Evolutionary conservation across 169 alveolate species (phyloP).

Genomic region (Eimeria necatrix): DNA sequence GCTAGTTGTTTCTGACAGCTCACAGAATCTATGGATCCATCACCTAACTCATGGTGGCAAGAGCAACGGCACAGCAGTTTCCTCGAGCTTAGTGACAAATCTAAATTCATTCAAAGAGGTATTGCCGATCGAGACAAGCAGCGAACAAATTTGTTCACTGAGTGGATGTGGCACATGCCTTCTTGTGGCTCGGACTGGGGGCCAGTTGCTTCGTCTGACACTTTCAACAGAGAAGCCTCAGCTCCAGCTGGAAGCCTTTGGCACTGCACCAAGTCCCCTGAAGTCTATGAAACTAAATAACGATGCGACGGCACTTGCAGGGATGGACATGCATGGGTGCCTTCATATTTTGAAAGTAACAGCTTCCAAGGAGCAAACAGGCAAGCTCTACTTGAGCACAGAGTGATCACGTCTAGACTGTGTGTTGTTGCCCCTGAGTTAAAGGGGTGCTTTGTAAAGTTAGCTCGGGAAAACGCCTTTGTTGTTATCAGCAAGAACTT

Average conservation of each 20-base stretch:
- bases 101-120: not conserved
- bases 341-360: slow-evolving; percentile 20
- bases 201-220: slow-evolving; percentile 59
- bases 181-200: slow-evolving; percentile 2
- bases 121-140: not conserved
- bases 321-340: slow-evolving; percentile 39
- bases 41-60: not conserved
- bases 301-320: slow-evolving; percentile 35
- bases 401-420: no score
- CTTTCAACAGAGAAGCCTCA: not conserved
- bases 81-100: not conserved
- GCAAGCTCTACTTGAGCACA: slow-evolving; percentile 1
- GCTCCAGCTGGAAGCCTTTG: slow-evolving; percentile 58
- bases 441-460: no score
- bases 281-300: slow-evolving; percentile 36
- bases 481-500: no score
- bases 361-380: slow-evolving; percentile 7
- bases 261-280: not conserved
- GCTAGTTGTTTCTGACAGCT: slow-evolving; percentile 61
- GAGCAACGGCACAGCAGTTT: not conserved
- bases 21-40: slow-evolving; percentile 54
- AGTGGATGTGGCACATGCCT: slow-evolving; percentile 40
- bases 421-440: no score
- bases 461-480: no score
- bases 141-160: slow-evolving; percentile 4